A percentile compares a stretch with the other conserved stretches of the same genome.
These are phyloP conservation scores for Syzygium aromaticum DNA, from an alignment of 345 rosid genomes.

Conservation along the genomic window DNA sequence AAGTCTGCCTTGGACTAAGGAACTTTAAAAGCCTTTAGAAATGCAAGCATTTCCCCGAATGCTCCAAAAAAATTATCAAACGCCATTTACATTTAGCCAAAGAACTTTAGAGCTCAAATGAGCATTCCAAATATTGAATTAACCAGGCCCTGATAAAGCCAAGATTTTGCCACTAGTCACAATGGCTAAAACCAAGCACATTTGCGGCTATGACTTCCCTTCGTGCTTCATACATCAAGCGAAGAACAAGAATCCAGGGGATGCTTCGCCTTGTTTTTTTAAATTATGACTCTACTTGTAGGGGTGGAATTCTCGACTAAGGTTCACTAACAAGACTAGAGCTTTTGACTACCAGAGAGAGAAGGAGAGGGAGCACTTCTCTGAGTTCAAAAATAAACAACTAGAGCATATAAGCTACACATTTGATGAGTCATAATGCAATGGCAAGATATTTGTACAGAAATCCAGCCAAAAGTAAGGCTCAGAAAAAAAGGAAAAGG, in stretches of 20 bases:
- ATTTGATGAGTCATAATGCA: not conserved
- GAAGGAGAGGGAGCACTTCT: not conserved
- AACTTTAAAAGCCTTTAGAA: too few species aligned
- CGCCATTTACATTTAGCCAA: too few species aligned
- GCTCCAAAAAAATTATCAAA: too few species aligned
- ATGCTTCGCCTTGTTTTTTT: not conserved
- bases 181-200: not conserved
- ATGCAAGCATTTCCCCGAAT: too few species aligned
- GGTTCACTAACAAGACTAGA: not conserved
- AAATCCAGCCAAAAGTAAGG: not conserved
- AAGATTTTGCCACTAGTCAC: not conserved
- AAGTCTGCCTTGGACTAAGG: too few species aligned
- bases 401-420: not conserved
- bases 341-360: not conserved
- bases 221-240: not conserved
- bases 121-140: too few species aligned
- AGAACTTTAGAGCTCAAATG: too few species aligned
- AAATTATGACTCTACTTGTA: not conserved
- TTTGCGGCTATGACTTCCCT: not conserved
- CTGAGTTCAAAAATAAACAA: not conserved
- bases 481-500: not conserved
- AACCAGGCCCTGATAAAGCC: not conserved
- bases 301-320: not conserved
- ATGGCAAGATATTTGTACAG: not conserved
- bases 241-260: not conserved